phyloP scores from a whole-genome alignment of 768 basidiomycete genomes.

The Psilocybe tampanensis region DNA sequence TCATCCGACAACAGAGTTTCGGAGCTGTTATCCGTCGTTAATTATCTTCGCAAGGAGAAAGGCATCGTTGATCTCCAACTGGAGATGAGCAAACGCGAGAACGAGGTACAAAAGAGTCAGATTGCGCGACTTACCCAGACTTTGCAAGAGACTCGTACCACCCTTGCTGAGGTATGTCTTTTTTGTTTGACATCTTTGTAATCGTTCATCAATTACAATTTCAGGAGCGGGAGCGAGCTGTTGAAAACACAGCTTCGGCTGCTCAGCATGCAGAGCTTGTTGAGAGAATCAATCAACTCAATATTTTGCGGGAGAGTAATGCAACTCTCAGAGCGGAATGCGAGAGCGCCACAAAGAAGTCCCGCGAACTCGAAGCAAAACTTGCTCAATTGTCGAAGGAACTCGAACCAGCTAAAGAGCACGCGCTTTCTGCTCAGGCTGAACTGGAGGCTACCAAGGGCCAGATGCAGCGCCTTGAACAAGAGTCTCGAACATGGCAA shows the following conservation, averaged over 20 bases:
- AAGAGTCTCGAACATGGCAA: slow-evolving; percentile 82
- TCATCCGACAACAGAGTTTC: slow-evolving; percentile 66
- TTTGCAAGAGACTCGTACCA: slow-evolving; percentile 69
- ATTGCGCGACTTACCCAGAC: slow-evolving; percentile 72
- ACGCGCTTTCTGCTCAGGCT: slow-evolving; percentile 64
- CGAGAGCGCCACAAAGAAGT: slow-evolving; percentile 69
- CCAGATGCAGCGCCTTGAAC: slow-evolving; percentile 71
- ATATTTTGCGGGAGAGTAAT: slow-evolving; percentile 87
- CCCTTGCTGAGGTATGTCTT: slow-evolving; percentile 64
- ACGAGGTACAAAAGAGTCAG: slow-evolving; percentile 69
- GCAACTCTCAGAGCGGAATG: slow-evolving; percentile 79
- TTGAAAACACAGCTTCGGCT: slow-evolving; percentile 69
- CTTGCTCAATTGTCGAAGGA: slow-evolving; percentile 59
- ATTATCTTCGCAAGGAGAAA: slow-evolving; percentile 87
- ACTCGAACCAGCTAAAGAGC: slow-evolving; percentile 75
- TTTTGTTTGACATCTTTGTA: background rate
- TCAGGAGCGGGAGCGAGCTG: slow-evolving; percentile 82
- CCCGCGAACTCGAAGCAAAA: slow-evolving; percentile 66
- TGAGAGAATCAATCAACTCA: slow-evolving; percentile 85
- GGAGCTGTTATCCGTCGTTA: slow-evolving; percentile 77
- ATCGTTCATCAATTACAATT: background rate
- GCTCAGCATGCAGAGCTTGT: slow-evolving; percentile 83
- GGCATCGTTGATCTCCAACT: slow-evolving; percentile 89
- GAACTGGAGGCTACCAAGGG: slow-evolving; percentile 73
- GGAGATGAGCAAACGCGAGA: slow-evolving; percentile 79